phyloP scores from a whole-genome alignment of 148 eudicot species.

The Camellia sinensis region DNA sequence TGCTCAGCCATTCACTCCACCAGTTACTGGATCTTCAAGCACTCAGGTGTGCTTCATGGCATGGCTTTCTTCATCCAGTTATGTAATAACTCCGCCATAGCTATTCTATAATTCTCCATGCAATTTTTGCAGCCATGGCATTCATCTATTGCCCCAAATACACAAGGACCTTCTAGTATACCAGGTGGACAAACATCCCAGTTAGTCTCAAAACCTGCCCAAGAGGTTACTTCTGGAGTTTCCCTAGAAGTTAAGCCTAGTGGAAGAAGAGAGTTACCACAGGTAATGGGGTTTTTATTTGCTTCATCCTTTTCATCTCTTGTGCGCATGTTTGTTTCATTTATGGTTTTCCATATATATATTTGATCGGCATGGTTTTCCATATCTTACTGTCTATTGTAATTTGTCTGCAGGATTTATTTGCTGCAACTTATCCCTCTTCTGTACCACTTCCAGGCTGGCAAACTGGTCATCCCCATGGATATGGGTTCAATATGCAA shows the following conservation, averaged over 20 bases:
- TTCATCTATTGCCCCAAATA: conserved; percentile 15
- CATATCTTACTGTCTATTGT: neutral
- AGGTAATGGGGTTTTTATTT: conserved; percentile 33
- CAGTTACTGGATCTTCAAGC: conserved; percentile 30
- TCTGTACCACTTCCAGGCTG: conserved; percentile 67
- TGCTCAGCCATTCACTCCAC: conserved; percentile 31
- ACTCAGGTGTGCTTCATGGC: conserved; percentile 38
- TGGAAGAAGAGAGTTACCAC: conserved; percentile 75
- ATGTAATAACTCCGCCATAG: conserved; percentile 5
- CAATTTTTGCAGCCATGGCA: conserved; percentile 13
- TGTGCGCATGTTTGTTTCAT: conserved; percentile 4
- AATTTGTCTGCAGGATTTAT: conserved; percentile 62
- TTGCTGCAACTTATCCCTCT: conserved; percentile 60
- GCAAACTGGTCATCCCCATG: conserved; percentile 58
- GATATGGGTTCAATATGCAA: conserved; percentile 60
- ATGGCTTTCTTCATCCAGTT: conserved; percentile 1
- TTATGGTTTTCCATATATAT: neutral
- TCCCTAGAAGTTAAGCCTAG: conserved; percentile 37
- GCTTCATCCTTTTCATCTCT: conserved; percentile 13
- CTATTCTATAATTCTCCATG: neutral
- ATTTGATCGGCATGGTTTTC: neutral
- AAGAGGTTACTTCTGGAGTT: conserved; percentile 21
- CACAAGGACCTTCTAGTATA: conserved; percentile 35
- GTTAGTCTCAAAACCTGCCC: conserved; percentile 24
- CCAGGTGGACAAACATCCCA: conserved; percentile 38